Conservation (phyloP, 2,329 filamentous ascomycete genomes). For the Fusarium sp. region DNA sequence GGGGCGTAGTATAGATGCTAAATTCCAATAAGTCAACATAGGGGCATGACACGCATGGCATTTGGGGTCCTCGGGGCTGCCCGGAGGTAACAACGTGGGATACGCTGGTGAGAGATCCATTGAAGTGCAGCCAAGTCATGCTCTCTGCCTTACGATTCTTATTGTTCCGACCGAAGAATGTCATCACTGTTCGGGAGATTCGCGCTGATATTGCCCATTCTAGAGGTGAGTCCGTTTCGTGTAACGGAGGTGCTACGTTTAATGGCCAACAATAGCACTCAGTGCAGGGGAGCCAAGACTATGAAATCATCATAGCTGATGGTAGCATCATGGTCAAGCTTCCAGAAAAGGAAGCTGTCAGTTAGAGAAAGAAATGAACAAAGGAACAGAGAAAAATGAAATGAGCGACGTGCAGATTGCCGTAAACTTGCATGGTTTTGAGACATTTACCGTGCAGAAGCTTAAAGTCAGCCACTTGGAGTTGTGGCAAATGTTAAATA, state of each 20-base stretch:
- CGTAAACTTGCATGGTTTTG: background rate
- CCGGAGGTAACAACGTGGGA: conserved; percentile 2
- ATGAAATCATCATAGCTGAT: conserved; percentile 13
- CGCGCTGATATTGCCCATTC: conserved; percentile 18
- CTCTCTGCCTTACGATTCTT: conserved; percentile 5
- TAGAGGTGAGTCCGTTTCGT: conserved; percentile 25
- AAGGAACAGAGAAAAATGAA: background rate
- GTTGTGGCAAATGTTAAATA: conserved; percentile 1
- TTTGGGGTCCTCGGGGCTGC: conserved; percentile 2
- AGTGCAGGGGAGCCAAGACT: conserved; percentile 2
- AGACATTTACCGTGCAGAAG: conserved; percentile 1
- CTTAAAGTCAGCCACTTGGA: background rate
- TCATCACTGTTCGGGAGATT: conserved; percentile 14
- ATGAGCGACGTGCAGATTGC: conserved; percentile 9
- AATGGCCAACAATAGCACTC: conserved; percentile 18
- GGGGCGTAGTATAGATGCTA: conserved; percentile 19
- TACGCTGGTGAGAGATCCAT: conserved; percentile 9
- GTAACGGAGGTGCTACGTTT: conserved; percentile 34
- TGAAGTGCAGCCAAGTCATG: conserved; percentile 18
- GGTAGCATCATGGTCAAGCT: background rate
- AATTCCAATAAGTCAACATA: conserved; percentile 1
- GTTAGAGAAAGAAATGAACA: background rate
- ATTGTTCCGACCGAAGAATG: conserved; percentile 20
- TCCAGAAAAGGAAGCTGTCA: background rate
- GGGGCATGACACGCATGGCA: background rate